phyloP scores from a whole-genome alignment of 1,139 yeast species.

The Yamadazyma mexicana region DNA sequence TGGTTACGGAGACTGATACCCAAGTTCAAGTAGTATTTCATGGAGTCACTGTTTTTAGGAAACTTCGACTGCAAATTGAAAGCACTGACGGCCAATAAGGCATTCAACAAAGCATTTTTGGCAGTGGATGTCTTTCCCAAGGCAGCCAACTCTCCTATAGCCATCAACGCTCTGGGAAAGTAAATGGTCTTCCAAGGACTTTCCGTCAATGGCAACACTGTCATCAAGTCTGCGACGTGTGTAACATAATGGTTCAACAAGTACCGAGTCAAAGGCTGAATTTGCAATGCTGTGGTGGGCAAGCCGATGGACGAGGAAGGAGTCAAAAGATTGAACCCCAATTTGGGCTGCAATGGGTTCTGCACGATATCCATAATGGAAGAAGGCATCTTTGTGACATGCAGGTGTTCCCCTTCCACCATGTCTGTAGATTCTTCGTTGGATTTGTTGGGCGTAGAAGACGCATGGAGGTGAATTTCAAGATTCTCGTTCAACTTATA shows the following conservation, averaged over 20 bases:
- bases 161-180: constrained; percentile 78
- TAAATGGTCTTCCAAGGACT: constrained; percentile 89
- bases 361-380: constrained; percentile 50
- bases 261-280: constrained; percentile 68
- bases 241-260: constrained; percentile 73
- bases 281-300: constrained; percentile 62
- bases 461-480: constrained; percentile 48
- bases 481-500: constrained; percentile 42
- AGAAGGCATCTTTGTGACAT: constrained; percentile 42
- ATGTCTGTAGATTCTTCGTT: constrained; percentile 35
- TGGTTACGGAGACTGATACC: constrained; percentile 76
- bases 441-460: constrained; percentile 22
- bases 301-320: constrained; percentile 34
- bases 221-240: constrained; percentile 84
- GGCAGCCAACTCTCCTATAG: constrained; percentile 77
- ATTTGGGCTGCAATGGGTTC: constrained; percentile 43
- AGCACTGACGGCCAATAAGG: constrained; percentile 78
- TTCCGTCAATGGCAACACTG: constrained; percentile 76
- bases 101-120: constrained; percentile 75
- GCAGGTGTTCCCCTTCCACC: constrained; percentile 36
- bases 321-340: constrained; percentile 38
- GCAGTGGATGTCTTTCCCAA: constrained; percentile 76
- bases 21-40: constrained; percentile 67
- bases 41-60: constrained; percentile 57
- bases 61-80: constrained; percentile 77